These are phyloP conservation scores for Ustilago trichophora DNA, from an alignment of 1,284 basidiomycete genomes.

Conservation along the genomic window DNA sequence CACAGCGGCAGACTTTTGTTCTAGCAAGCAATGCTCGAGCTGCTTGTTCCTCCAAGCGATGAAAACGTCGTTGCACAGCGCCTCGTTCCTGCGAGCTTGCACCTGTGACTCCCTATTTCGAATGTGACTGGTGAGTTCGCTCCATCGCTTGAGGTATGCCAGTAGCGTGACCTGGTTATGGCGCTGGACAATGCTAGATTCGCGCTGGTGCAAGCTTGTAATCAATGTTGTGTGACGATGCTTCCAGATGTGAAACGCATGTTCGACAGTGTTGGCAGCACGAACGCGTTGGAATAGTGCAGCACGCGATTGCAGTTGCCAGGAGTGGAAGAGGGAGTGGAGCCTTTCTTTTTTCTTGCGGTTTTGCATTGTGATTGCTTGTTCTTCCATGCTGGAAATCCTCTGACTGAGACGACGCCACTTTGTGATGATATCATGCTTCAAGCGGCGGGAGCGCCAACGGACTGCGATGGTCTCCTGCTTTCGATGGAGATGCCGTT, in stretches of 20 bases:
- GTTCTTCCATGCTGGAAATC: slow-evolving; percentile 3
- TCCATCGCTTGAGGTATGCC: slow-evolving; percentile 15
- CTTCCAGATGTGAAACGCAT: slow-evolving; percentile 25
- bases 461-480: slow-evolving; percentile 40
- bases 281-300: slow-evolving; percentile 18
- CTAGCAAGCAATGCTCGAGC: slow-evolving; percentile 8
- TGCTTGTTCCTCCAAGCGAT: slow-evolving; percentile 18
- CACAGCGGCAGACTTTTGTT: slow-evolving; percentile 13
- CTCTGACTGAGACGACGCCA: slow-evolving; percentile 10
- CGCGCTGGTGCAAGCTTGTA: slow-evolving; percentile 28
- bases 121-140: slow-evolving; percentile 1
- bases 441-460: slow-evolving; percentile 35
- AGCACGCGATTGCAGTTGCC: slow-evolving; percentile 25
- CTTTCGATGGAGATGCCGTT: slow-evolving; percentile 6
- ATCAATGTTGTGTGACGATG: slow-evolving; percentile 14
- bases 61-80: slow-evolving; percentile 9
- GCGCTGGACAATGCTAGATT: slow-evolving; percentile 10
- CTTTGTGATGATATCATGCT: slow-evolving; percentile 5
- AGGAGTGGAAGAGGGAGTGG: background rate
- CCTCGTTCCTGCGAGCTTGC: slow-evolving; percentile 5
- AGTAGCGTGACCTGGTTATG: background rate
- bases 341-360: background rate
- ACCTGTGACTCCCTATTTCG: slow-evolving; percentile 4
- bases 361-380: slow-evolving; percentile 3
- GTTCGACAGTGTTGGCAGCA: slow-evolving; percentile 1